phyloP scores from a whole-genome alignment of 2,329 filamentous ascomycete species.

The Teratosphaeria nubilosa region DNA sequence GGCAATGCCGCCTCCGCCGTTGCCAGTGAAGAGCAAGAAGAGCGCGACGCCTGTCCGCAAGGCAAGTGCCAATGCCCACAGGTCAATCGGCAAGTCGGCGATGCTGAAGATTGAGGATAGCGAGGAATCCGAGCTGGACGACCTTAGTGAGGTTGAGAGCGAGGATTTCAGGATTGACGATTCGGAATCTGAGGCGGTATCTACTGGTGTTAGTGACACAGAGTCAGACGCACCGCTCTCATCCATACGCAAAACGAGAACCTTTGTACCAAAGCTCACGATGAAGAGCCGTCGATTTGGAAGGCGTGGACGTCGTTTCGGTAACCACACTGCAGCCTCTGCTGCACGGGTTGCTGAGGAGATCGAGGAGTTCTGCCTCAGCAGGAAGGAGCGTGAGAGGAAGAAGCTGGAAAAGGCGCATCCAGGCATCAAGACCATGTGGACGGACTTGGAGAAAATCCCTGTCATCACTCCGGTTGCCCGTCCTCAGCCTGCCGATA shows the following conservation, averaged over 20 bases:
- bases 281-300: constrained; percentile 1
- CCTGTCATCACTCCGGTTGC: constrained; percentile 54
- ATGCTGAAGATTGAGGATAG: constrained; percentile 27
- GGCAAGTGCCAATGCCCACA: constrained; percentile 15
- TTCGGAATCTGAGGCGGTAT: constrained; percentile 21
- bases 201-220: constrained; percentile 20
- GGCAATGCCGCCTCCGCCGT: not conserved
- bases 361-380: constrained; percentile 6
- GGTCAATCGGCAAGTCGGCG: constrained; percentile 18
- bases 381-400: constrained; percentile 41
- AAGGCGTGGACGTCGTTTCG: constrained; percentile 12
- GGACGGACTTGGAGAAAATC: constrained; percentile 61
- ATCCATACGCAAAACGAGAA: constrained; percentile 1
- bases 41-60: constrained; percentile 8
- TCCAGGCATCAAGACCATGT: constrained; percentile 74
- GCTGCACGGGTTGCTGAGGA: constrained; percentile 9
- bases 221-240: constrained; percentile 18
- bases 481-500: constrained; percentile 63
- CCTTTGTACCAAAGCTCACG: constrained; percentile 2
- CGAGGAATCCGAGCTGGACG: constrained; percentile 25
- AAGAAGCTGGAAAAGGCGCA: constrained; percentile 63
- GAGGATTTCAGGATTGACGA: constrained; percentile 21
- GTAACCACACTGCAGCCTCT: constrained; percentile 13
- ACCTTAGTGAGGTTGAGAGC: constrained; percentile 22
- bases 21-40: constrained; percentile 10